Conservation (phyloP, 768 basidiomycete genomes). For the Solioccasus polychromus region DNA sequence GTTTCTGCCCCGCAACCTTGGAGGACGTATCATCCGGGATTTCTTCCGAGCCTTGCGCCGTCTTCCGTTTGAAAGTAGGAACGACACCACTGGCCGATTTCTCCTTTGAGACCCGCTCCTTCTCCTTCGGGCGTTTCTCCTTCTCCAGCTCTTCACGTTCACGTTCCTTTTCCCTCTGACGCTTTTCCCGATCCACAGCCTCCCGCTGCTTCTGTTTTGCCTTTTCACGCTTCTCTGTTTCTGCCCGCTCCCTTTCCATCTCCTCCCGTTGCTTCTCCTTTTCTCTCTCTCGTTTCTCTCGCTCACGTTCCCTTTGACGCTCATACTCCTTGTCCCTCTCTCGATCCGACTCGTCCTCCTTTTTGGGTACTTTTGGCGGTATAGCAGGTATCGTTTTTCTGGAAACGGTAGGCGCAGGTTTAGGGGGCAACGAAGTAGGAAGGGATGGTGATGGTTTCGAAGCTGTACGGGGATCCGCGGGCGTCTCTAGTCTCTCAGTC, state of each 20-base stretch:
- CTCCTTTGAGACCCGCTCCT: constrained; percentile 23
- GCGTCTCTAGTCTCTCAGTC: constrained; percentile 23
- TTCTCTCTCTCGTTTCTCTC: constrained; percentile 23
- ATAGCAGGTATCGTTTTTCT: constrained; percentile 27
- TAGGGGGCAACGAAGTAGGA: constrained; percentile 33
- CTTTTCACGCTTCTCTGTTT: constrained; percentile 21
- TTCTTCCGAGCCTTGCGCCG: constrained; percentile 32
- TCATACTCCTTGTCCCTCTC: constrained; percentile 24
- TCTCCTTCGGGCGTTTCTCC: constrained; percentile 23
- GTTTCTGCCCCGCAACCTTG: constrained; percentile 32
- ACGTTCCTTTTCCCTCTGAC: constrained; percentile 20
- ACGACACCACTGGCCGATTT: constrained; percentile 10
- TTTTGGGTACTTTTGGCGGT: constrained; percentile 19
- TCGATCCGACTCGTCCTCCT: constrained; percentile 28
- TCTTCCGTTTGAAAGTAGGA: constrained; percentile 40
- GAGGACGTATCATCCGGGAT: constrained; percentile 20
- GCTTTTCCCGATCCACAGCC: constrained; percentile 24
- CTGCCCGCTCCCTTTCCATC: constrained; percentile 12
- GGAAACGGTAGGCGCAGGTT: constrained; percentile 30
- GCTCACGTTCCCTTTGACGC: constrained; percentile 26
- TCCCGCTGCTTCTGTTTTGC: constrained; percentile 22
- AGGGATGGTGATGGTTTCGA: constrained; percentile 26
- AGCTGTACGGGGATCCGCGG: constrained; percentile 27
- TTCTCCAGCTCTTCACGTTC: constrained; percentile 23
- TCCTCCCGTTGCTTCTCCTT: constrained; percentile 23